Evolutionary conservation across 2,329 filamentous ascomycete species (phyloP), one percentile per base, ranked within the genome.

Genomic region (Colletotrichum eleusines): DNA sequence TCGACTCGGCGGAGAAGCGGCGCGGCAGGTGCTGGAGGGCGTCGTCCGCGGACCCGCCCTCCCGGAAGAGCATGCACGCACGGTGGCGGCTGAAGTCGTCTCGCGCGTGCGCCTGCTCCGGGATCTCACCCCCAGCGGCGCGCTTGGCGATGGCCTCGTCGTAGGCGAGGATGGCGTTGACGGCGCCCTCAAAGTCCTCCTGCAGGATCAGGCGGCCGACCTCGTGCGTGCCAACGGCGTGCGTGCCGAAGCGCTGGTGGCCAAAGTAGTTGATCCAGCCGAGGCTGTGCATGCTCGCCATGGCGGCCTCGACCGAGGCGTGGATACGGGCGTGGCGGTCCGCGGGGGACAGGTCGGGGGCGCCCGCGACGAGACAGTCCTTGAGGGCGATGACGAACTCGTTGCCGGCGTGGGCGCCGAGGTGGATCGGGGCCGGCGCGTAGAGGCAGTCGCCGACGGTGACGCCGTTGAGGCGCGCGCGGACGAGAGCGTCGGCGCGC

Each of bases 191-290:
- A 75, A 94, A 94, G 76, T 97, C 90, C 38, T 89, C 91, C 74
- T 93, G 88, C 0, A 99, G 86, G 78, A 99, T 94, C 79, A 93
- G 91, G 78, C 92, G 89, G 59, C 96, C 96, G 60, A 98, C 85
- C 50, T 91, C 88, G 77, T 98, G 94, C 0, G 96, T 99, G 42
- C 94, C 92, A 16, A 93, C 92, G 35, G 90, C 84, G 80, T 96
- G 95, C 0, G 94, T 95, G 35, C 96, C 96, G 76, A 99, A 99
- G 31, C 96, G 91, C 82, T 99, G 96, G n/a, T 98, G 89, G 11
- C 96, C 96, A 77, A 95, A 99, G 83, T 98, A 99, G 82, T 99
- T 99, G 81, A 99, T 91, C 84, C 97, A 99, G 3, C 96, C 96
- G 54, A 91, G 87, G 53, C 89, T 82, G 65, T 87, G 85, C 74